phyloP scores from a whole-genome alignment of 192 early-diverging fungal genomes.

The Mortierella hygrophila region DNA sequence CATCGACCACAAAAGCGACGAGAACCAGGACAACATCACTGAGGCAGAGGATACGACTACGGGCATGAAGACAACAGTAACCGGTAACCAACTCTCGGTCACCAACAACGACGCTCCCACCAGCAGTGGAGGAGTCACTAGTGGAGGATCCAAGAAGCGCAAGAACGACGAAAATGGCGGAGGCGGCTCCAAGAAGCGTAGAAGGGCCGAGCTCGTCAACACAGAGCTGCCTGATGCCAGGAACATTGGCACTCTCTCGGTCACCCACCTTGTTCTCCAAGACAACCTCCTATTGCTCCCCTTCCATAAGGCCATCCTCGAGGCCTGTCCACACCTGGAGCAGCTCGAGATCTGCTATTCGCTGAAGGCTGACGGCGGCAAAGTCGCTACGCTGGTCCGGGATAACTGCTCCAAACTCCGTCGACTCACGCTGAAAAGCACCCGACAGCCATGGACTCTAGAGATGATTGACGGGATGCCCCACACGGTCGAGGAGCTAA shows the following conservation, averaged over 20 bases:
- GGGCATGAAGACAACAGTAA: neutral
- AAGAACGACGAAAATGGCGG: neutral
- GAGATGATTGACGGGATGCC: neutral
- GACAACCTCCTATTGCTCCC: neutral
- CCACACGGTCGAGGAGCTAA: neutral
- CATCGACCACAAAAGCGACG: neutral
- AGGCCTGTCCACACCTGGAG: neutral
- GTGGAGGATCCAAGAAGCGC: neutral
- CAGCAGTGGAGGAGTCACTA: neutral
- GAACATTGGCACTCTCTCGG: neutral
- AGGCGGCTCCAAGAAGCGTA: neutral
- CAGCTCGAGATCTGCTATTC: neutral
- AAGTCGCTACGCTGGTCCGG: neutral
- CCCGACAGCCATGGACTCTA: neutral
- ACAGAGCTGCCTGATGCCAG: neutral
- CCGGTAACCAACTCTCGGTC: neutral
- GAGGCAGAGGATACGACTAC: neutral
- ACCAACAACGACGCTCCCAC: neutral
- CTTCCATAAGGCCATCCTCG: neutral
- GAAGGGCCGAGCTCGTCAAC: neutral
- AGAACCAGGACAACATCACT: neutral
- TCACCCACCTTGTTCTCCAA: neutral
- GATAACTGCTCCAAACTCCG: neutral
- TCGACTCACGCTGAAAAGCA: neutral
- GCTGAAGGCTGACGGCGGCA: neutral